Base-by-base conservation (phyloP, 495 filamentous ascomycete species). In the Penicillium atrosanguineum region DNA sequence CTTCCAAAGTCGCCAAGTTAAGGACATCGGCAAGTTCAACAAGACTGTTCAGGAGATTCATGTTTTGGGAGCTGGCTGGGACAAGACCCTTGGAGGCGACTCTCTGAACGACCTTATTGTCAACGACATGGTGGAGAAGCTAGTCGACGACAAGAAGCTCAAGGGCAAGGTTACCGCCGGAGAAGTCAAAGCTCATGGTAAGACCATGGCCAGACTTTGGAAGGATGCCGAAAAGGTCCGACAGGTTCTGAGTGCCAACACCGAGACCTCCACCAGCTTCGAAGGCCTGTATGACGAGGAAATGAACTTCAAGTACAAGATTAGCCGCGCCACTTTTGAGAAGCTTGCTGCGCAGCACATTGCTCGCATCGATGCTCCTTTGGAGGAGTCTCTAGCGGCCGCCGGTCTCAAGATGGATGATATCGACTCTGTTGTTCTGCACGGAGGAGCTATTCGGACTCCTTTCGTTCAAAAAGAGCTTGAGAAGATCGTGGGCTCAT, bases 41-140 rank as follows among this genome's bases (percentile, higher is more conserved):
- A 99, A 99, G 79, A 96, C 92, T 12, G 70, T 97, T 44, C 94
- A 97, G 69, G 94, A 97, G 70, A 84, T 97, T 21, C 81, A 87
- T 42, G 90, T 96, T 43, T 55, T 97, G 46, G 94, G 91, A 47
- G 77, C 80, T 48, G 88, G 90, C 37, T 97, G 91, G 89, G 93
- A 97, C 62, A 84, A 83, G 62, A 87, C 86, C 2, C 83, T 99
- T 14, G 94, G 94, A 28, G 94, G 94, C 18, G 95, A 99, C 62
- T 78, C 85, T 34, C 78, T 97, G 57, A 99, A 97, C 63, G 82
- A 86, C 40, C 74, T 95, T 46, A 87, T 99, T 57, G 78, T 96
- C 34, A 79, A 95, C 53, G 85, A 97, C 65, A 93, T 97, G 87
- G 70, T 96, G 44, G 68, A 79, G 15, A 81, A 92, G 62, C 88